A percentile compares a stretch with the other conserved stretches of the same genome.
Conservation (phyloP, 2,329 filamentous ascomycete genomes). For the Fusarium oligoseptatum region DNA sequence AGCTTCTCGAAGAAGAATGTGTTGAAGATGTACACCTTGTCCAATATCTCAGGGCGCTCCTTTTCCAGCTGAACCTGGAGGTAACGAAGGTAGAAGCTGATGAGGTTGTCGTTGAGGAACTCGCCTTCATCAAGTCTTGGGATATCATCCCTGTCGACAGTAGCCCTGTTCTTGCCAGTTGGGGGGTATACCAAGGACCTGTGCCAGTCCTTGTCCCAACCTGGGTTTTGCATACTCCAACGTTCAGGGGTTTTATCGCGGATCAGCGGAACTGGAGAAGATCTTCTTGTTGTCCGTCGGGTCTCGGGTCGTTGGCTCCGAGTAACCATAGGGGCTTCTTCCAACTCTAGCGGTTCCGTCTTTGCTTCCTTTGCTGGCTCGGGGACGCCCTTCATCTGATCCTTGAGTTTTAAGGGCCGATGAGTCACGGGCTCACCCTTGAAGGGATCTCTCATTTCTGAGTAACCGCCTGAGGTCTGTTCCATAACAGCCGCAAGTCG, state of each 20-base stretch:
- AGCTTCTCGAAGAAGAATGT: conserved; percentile 91
- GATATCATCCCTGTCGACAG: conserved; percentile 80
- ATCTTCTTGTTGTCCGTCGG: conserved; percentile 45
- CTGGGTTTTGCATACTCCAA: conserved; percentile 67
- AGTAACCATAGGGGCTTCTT: conserved; percentile 5
- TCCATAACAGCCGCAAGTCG: not conserved
- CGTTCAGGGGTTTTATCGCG: conserved; percentile 35
- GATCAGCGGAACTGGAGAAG: conserved; percentile 24
- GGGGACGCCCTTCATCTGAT: conserved; percentile 39
- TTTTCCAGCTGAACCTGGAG: conserved; percentile 72
- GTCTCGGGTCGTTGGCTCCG: conserved; percentile 34
- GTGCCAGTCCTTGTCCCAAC: conserved; percentile 67
- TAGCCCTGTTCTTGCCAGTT: conserved; percentile 70
- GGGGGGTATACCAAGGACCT: conserved; percentile 73
- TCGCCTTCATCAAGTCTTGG: conserved; percentile 83
- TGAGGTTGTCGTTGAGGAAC: conserved; percentile 92
- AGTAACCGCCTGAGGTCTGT: not conserved
- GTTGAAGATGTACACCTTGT: conserved; percentile 88
- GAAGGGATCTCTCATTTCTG: conserved; percentile 21
- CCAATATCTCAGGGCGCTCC: conserved; percentile 66
- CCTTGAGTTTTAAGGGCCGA: conserved; percentile 42
- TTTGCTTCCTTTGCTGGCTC: conserved; percentile 4
- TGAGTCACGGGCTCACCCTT: conserved; percentile 14
- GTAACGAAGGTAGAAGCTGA: conserved; percentile 87
- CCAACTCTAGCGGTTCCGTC: not conserved